A percentile compares a stretch with the other conserved stretches of the same genome.
These are phyloP conservation scores for Volvox reticuliferus DNA, from an alignment of 139 green algal species.

Conservation along the genomic window DNA sequence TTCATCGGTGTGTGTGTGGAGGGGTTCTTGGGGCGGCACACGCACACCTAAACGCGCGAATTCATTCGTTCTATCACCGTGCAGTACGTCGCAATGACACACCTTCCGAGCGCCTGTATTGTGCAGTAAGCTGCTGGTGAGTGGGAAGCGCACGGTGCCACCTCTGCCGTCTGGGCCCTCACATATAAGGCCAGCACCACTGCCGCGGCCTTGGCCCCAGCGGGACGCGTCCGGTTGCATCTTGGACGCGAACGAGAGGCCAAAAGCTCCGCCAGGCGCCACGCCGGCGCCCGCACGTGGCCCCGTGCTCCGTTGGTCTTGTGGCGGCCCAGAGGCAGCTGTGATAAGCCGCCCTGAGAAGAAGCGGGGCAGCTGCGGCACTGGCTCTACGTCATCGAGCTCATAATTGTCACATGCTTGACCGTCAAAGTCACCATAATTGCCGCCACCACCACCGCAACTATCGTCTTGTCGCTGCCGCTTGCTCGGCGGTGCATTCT, in stretches of 20 bases:
- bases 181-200: not conserved
- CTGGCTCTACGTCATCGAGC: not conserved
- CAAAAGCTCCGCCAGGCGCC: not conserved
- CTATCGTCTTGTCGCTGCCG: not conserved
- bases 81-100: not conserved
- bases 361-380: slow-evolving; percentile 19
- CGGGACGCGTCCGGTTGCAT: not conserved
- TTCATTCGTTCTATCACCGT: not conserved
- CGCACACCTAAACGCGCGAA: not conserved
- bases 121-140: slow-evolving; percentile 13
- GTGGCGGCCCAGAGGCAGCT: not conserved
- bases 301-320: not conserved
- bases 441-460: not conserved
- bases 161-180: slow-evolving; percentile 27
- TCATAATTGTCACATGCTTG: not conserved
- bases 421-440: not conserved
- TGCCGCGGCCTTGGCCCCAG: not conserved
- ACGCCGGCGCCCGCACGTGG: not conserved
- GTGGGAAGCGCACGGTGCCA: slow-evolving; percentile 11
- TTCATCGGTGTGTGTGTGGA: not conserved
- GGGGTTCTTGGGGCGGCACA: not conserved
- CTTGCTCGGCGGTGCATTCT: not conserved
- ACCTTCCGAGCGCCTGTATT: slow-evolving; percentile 4
- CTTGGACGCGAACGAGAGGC: slow-evolving; percentile 4
- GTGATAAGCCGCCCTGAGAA: not conserved